Base-by-base conservation (phyloP, 345 rosid species). In the Acer yangbiense region DNA sequence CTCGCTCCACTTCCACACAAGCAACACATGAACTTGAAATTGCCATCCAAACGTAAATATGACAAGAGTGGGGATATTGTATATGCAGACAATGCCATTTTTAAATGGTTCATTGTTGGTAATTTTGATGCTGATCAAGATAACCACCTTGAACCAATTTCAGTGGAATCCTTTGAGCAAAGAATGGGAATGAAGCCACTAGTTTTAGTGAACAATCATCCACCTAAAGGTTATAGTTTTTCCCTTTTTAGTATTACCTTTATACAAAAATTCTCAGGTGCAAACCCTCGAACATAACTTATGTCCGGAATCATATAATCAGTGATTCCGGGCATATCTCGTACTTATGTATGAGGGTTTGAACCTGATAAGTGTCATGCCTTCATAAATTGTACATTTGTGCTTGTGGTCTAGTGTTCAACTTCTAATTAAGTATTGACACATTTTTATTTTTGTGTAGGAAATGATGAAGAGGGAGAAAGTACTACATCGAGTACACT, bases 21-120 rank as follows among this genome's bases (percentile, higher is more conserved):
- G 48, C 35, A 65, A 60, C 29, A 61, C 43, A 14, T 75, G 17
- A 74, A 78, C 48, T 13, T 35, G 52, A 58, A 73, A 60, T 74
- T 9, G 11, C 10, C 81, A 54, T 57, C 72, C 1, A 41, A 5
- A 6, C 11, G 39, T 3, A 66, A 61, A 32, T 62, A 11, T 10
- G 63, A 72, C 12, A 64, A 21, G 41, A 39, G 58, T 8, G 71
- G 68, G 11, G 55, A 46, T 65, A 68, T 81, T 58, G 20, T 76
- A 1, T 81, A 84, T 70, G 78, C 79, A 7, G 50, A 78, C 43
- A 32, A 21, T 48, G 73, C 80, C 20, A 39, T 84, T 1, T 68
- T 9, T 57, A 84, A 77, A 64, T 78, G 80, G 86, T 75, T 78
- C 41, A 48, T 72, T 27, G 74, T 65, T 48, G 82, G 71, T 3